These are phyloP conservation scores for Boletellus deceptivus DNA, from an alignment of 1,284 basidiomycete species.

Conservation along the genomic window DNA sequence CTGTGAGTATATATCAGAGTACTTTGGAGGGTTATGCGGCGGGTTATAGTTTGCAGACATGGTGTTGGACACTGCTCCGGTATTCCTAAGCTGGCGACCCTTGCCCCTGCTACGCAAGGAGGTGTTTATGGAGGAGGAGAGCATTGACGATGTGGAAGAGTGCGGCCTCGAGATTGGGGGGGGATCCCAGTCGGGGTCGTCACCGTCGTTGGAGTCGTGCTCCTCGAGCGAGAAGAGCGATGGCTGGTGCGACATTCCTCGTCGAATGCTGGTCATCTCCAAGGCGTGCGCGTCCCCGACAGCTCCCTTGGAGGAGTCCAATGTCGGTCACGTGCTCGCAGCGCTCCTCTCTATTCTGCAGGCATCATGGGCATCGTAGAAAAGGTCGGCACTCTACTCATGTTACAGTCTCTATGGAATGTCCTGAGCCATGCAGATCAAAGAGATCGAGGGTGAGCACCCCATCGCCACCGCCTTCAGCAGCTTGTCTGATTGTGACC, in stretches of 20 bases:
- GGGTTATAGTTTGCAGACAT: constrained; percentile 34
- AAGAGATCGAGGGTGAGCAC: constrained; percentile 85
- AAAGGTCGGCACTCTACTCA: constrained; percentile 53
- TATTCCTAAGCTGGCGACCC: constrained; percentile 36
- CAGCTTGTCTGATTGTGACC: constrained; percentile 9
- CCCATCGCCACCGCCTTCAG: background rate
- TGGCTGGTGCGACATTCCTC: constrained; percentile 50
- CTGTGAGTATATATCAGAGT: constrained; percentile 71
- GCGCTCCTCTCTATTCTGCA: too few relatives aligned
- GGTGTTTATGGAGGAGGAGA: constrained; percentile 29
- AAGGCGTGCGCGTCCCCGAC: background rate
- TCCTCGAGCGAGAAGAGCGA: constrained; percentile 68
- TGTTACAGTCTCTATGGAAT: background rate
- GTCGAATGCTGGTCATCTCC: constrained; percentile 34
- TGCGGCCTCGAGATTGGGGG: constrained; percentile 32
- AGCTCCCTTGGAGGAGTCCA: background rate
- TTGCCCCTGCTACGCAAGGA: constrained; percentile 35
- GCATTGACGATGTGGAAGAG: constrained; percentile 28
- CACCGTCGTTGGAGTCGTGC: constrained; percentile 47
- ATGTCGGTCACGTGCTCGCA: background rate
- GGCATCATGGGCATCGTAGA: constrained; percentile 82
- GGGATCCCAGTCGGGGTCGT: constrained; percentile 46
- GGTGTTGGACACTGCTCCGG: constrained; percentile 25
- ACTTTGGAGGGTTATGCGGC: constrained; percentile 40
- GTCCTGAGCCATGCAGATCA: constrained; percentile 55